Conservation (phyloP, 2,329 filamentous ascomycete species). For the Ambrosiella beaveri region DNA sequence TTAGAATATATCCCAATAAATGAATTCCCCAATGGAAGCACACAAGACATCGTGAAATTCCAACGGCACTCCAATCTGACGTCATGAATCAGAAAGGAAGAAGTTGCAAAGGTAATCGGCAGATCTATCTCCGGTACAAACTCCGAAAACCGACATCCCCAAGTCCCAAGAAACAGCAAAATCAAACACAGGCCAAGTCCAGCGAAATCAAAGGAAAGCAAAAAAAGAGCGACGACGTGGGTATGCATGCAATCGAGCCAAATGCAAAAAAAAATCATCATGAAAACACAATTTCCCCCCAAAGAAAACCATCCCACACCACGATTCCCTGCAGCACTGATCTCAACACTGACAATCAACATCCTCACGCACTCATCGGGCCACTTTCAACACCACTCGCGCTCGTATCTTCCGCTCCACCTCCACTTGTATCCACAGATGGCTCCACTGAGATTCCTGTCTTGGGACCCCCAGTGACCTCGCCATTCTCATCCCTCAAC, state of each 20-base stretch:
- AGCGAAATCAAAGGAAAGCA: background rate
- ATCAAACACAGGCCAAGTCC: background rate
- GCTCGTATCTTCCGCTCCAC: constrained; percentile 21
- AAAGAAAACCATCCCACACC: background rate
- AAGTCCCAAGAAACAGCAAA: background rate
- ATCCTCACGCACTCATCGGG: constrained; percentile 16
- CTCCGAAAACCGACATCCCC: background rate
- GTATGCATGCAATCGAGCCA: constrained; percentile 3
- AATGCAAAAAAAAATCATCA: constrained; percentile 1
- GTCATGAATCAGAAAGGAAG: background rate
- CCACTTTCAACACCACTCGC: constrained; percentile 22
- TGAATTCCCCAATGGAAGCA: too few relatives aligned
- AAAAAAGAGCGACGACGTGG: background rate
- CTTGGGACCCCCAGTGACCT: constrained; percentile 14
- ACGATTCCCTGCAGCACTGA: background rate
- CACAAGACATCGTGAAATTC: background rate
- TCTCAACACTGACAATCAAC: too few relatives aligned
- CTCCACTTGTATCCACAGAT: background rate
- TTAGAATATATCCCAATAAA: too few relatives aligned
- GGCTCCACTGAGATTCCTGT: background rate
- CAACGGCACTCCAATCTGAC: background rate
- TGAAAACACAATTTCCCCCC: background rate
- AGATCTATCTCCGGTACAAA: background rate
- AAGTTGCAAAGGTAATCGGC: background rate
- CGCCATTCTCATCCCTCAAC: constrained; percentile 53